phyloP scores from a whole-genome alignment of 306 rosid species.

The Cicer chorassanicum region DNA sequence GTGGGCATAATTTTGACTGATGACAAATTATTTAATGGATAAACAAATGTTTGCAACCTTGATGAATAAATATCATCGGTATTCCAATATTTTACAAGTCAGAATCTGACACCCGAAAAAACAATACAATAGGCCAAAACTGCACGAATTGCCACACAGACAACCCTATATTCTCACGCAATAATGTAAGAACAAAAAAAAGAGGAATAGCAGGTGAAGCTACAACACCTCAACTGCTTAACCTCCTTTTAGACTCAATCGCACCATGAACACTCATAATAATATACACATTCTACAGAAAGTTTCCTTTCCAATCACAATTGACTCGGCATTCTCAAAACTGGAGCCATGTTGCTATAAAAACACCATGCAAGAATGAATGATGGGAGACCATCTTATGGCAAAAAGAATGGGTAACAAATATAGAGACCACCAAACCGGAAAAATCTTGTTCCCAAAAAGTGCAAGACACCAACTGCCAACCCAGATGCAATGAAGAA shows the following conservation, averaged over 20 bases:
- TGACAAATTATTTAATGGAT: neutral
- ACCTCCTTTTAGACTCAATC: conserved; percentile 53
- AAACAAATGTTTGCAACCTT: conserved; percentile 43
- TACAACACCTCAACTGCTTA: conserved; percentile 53
- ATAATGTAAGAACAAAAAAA: conserved; percentile 37
- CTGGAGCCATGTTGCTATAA: conserved; percentile 58
- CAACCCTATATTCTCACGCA: conserved; percentile 65
- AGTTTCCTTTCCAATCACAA: conserved; percentile 58
- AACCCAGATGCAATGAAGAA: conserved; percentile 48
- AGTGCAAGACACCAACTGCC: conserved; percentile 48
- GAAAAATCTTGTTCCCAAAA: conserved; percentile 44
- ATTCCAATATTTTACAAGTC: conserved; percentile 51
- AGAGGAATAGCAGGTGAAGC: conserved; percentile 42
- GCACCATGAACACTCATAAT: conserved; percentile 57
- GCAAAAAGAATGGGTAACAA: conserved; percentile 73
- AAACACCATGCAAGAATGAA: conserved; percentile 65
- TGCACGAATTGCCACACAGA: conserved; percentile 59
- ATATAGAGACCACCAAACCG: conserved; percentile 58
- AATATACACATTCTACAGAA: conserved; percentile 77
- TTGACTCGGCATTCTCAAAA: conserved; percentile 63
- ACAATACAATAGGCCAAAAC: conserved; percentile 57
- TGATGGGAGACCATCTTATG: conserved; percentile 77
- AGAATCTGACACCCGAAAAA: conserved; percentile 21
- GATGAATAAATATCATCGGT: conserved; percentile 40
- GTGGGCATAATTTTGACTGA: neutral